These are phyloP conservation scores for Arthrinium phaeospermum DNA, from an alignment of 2,329 filamentous ascomycete genomes.

Conservation along the genomic window DNA sequence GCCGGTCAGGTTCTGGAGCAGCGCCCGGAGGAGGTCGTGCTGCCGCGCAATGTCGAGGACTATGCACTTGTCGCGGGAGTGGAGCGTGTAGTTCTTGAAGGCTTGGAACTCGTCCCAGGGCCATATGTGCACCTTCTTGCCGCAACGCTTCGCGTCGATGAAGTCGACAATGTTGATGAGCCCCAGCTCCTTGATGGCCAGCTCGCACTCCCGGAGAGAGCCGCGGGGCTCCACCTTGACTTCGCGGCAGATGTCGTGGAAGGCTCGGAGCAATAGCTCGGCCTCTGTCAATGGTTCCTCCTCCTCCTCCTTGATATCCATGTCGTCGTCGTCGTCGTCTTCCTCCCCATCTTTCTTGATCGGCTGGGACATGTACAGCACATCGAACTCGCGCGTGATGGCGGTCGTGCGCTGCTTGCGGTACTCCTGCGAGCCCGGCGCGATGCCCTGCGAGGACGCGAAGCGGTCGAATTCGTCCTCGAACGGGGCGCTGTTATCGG, in stretches of 20 bases:
- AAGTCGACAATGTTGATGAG: conserved; percentile 39
- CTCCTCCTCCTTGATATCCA: neutral
- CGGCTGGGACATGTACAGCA: conserved; percentile 25
- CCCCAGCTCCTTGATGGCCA: conserved; percentile 28
- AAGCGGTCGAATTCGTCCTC: conserved; percentile 36
- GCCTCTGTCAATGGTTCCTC: conserved; percentile 19
- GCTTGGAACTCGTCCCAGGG: conserved; percentile 25
- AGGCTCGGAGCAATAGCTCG: conserved; percentile 16
- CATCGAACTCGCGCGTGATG: conserved; percentile 28
- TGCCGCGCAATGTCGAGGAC: neutral
- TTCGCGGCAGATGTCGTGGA: conserved; percentile 31
- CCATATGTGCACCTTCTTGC: conserved; percentile 32
- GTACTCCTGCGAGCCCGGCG: conserved; percentile 24
- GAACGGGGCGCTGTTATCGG: conserved; percentile 30
- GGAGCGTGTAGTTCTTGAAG: conserved; percentile 31
- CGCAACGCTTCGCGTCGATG: conserved; percentile 30
- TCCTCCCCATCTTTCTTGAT: neutral
- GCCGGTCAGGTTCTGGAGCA: neutral
- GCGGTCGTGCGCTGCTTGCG: conserved; percentile 27
- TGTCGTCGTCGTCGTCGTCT: neutral
- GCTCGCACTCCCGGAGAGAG: conserved; percentile 28
- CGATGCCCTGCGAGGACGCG: conserved; percentile 33
- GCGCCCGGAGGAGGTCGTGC: neutral
- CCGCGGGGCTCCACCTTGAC: conserved; percentile 26
- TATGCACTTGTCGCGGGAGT: conserved; percentile 17